These are phyloP conservation scores for Boletus tomentosulus DNA, from an alignment of 768 basidiomycete genomes.

Conservation along the genomic window DNA sequence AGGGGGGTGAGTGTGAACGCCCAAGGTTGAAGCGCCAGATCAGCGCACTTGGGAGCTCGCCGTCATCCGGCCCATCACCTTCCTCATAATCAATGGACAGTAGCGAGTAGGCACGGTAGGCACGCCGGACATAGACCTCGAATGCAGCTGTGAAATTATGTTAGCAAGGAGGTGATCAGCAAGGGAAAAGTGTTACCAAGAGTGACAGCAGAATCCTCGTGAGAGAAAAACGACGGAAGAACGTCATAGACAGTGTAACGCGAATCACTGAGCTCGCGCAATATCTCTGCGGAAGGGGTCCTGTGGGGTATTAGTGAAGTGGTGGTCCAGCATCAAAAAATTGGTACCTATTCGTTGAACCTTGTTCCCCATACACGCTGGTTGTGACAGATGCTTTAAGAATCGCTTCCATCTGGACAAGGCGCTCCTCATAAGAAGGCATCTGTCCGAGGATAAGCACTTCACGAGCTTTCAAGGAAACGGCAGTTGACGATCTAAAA, in stretches of 20 bases:
- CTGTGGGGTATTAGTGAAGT: conserved; percentile 35
- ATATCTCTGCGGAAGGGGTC: conserved; percentile 77
- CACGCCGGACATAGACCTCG: conserved; percentile 93
- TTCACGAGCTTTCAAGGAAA: conserved; percentile 93
- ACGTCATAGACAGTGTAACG: conserved; percentile 97
- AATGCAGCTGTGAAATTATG: conserved; percentile 64
- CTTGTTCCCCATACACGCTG: conserved; percentile 86
- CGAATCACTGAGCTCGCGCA: conserved; percentile 93
- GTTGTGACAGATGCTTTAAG: conserved; percentile 84
- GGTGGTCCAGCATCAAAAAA: neutral
- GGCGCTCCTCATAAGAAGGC: conserved; percentile 94
- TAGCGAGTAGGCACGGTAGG: conserved; percentile 90
- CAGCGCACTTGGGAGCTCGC: conserved; percentile 73
- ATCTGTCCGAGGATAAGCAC: conserved; percentile 94
- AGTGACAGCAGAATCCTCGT: conserved; percentile 77
- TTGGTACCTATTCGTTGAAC: conserved; percentile 52
- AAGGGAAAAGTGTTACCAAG: conserved; percentile 52
- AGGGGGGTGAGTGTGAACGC: conserved; percentile 79
- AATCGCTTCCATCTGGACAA: conserved; percentile 90
- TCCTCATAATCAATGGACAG: conserved; percentile 94
- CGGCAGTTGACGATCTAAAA: conserved; percentile 78
- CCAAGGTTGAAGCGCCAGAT: conserved; percentile 97
- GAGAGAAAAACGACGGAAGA: conserved; percentile 91
- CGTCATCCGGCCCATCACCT: conserved; percentile 80
- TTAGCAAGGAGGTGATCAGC: neutral